A percentile compares a stretch with the other conserved stretches of the same genome.
Conservation (phyloP, 148 eudicot species). For the Camellia sinensis region DNA sequence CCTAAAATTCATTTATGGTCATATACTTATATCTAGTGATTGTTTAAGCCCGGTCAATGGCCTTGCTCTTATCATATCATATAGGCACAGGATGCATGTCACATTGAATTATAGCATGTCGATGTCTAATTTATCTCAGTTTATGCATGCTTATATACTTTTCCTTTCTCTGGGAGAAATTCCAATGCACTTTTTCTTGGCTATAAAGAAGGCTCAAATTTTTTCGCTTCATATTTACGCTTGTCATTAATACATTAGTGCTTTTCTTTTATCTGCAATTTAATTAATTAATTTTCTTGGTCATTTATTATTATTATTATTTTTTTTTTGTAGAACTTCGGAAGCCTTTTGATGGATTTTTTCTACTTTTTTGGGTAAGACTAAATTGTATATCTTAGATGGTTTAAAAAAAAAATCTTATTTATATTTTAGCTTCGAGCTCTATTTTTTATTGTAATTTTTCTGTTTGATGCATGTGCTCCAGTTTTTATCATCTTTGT, state of each 20-base stretch:
- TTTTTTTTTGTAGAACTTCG: conserved; percentile 55
- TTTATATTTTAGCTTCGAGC: not conserved
- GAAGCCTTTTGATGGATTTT: conserved; percentile 94
- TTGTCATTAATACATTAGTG: not conserved
- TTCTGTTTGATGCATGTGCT: not conserved
- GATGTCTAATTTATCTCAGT: not conserved
- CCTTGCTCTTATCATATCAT: not conserved
- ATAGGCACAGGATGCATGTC: not conserved
- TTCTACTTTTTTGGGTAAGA: conserved; percentile 96
- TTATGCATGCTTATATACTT: not conserved
- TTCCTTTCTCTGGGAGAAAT: not conserved
- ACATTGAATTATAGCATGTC: not conserved
- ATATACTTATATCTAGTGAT: not conserved
- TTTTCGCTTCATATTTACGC: not conserved
- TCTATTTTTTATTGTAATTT: not conserved
- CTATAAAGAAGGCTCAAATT: not conserved
- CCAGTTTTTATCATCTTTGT: not conserved
- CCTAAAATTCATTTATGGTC: not conserved
- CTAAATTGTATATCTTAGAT: not conserved
- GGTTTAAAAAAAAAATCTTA: no score
- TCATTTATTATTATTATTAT: not conserved
- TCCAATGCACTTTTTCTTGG: not conserved
- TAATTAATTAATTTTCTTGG: not conserved
- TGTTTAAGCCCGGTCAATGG: not conserved
- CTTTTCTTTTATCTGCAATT: not conserved